Percentiles rank a stretch among this genome's conserved stretches.
Evolutionary conservation across 129 eudicot genomes (phyloP).

Genomic region (sunflower (Helianthus annuus)): HanXRQr2.0-SUNRISE NC_035440.2:80044119-80044618

Average conservation of each 20-base stretch:
- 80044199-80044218: conserved; percentile 78
- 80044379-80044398: conserved; percentile 71
- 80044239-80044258: conserved; percentile 52
- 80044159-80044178: conserved; percentile 56
- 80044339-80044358: conserved; percentile 13
- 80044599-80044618: neutral
- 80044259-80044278: conserved; percentile 67
- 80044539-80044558: conserved; percentile 62
- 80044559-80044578: conserved; percentile 63
- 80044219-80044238: conserved; percentile 77
- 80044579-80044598: conserved; percentile 38
- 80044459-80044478: conserved; percentile 60
- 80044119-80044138: conserved; percentile 65
- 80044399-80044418: conserved; percentile 86
- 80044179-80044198: conserved; percentile 89
- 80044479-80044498: conserved; percentile 61
- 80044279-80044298: conserved; percentile 45
- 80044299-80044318: conserved; percentile 34
- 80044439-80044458: conserved; percentile 68
- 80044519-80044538: conserved; percentile 64
- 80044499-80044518: conserved; percentile 59
- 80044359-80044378: conserved; percentile 33
- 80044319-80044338: conserved; percentile 70
- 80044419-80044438: conserved; percentile 82
- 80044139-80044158: conserved; percentile 44